A percentile compares a stretch with the other conserved stretches of the same genome.
These are phyloP conservation scores for Aspergillus caelatus DNA, from an alignment of 2,329 filamentous ascomycete genomes.

Conservation along the genomic window DNA sequence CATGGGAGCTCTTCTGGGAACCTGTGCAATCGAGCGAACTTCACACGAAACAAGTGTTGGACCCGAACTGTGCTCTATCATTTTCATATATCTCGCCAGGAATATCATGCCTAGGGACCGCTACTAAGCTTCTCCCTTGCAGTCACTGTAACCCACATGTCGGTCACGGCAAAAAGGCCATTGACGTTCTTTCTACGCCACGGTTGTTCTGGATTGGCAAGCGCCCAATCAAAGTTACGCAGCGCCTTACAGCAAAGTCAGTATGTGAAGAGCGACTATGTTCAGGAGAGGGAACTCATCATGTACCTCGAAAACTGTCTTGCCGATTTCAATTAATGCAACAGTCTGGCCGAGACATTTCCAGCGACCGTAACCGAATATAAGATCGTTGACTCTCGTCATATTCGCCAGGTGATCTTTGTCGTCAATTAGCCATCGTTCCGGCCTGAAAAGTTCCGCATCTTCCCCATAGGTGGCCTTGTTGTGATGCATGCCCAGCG, in stretches of 20 bases:
- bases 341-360: background rate
- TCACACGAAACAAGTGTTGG: too few species aligned
- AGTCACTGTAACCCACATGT: background rate
- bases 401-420: background rate
- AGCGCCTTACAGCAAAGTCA: background rate
- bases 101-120: background rate
- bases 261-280: background rate
- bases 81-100: background rate
- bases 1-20: too few species aligned
- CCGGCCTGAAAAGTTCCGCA: background rate
- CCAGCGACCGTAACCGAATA: background rate
- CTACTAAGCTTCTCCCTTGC: background rate
- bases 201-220: background rate
- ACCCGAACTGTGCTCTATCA: background rate
- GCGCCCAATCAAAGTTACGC: background rate
- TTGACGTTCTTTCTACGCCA: background rate
- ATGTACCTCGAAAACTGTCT: background rate
- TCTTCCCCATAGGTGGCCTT: background rate
- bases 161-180: background rate
- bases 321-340: background rate
- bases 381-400: background rate
- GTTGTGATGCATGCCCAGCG: background rate
- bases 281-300: background rate
- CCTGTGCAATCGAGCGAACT: too few species aligned
- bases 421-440: background rate